These are phyloP conservation scores for Dinochytrium kinnereticum DNA, from an alignment of 371 early-diverging fungal species.

Conservation along the genomic window DNA sequence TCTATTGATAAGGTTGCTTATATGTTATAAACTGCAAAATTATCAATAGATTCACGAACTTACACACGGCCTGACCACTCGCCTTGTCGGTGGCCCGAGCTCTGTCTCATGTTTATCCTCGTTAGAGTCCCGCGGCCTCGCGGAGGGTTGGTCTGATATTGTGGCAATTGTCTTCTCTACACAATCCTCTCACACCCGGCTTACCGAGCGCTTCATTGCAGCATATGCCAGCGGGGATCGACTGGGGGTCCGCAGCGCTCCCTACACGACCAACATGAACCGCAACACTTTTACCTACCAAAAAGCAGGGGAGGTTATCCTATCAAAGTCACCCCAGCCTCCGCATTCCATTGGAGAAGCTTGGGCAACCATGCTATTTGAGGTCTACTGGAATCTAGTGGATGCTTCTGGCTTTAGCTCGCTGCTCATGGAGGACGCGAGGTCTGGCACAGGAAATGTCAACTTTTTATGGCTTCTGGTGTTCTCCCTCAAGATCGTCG, in stretches of 20 bases:
- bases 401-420: conserved; percentile 59
- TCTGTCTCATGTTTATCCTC: conserved; percentile 37
- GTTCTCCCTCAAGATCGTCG: conserved; percentile 72
- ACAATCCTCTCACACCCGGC: no score
- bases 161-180: background rate
- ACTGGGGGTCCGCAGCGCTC: background rate
- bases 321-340: background rate
- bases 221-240: background rate
- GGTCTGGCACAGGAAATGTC: conserved; percentile 30
- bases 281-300: conserved; percentile 36
- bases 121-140: conserved; percentile 32
- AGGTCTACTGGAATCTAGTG: conserved; percentile 83
- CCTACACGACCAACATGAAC: conserved; percentile 36
- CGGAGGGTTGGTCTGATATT: background rate
- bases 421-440: background rate
- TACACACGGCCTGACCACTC: conserved; percentile 51
- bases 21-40: conserved; percentile 36
- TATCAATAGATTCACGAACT: conserved; percentile 61
- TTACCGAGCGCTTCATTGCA: background rate
- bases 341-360: conserved; percentile 49
- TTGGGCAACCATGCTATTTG: conserved; percentile 68
- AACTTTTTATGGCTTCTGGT: conserved; percentile 36
- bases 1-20: background rate
- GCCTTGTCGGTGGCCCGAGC: conserved; percentile 53
- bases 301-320: conserved; percentile 22